These are phyloP conservation scores for Pseudotsuga menziesii DNA, from an alignment of 75 land plant species.

Conservation along the genomic window DNA sequence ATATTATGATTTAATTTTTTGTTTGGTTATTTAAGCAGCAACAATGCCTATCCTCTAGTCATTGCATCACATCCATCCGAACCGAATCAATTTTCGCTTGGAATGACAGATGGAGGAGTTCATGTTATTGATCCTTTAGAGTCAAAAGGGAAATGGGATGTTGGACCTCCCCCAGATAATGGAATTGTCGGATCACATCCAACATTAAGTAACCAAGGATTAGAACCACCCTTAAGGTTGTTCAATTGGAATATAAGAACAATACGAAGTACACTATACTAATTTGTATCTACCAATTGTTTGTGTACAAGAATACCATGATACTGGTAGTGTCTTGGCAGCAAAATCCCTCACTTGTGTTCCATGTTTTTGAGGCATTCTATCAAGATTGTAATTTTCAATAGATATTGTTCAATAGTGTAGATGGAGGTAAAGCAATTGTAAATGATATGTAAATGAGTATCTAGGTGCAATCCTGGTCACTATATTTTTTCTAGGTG, in stretches of 20 bases:
- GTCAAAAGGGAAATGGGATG: constrained; percentile 4
- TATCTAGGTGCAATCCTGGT: neutral
- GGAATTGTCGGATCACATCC: constrained; percentile 4
- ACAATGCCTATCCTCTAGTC: constrained; percentile 47
- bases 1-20: constrained; percentile 4
- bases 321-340: neutral
- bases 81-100: too few species aligned
- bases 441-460: too few species aligned
- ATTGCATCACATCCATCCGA: constrained; percentile 83
- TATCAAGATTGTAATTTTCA: neutral
- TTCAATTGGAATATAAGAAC: neutral
- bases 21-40: constrained; percentile 7
- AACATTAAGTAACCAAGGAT: constrained; percentile 4
- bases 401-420: neutral
- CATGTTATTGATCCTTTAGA: constrained; percentile 59
- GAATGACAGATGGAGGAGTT: constrained; percentile 75
- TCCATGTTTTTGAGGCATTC: neutral
- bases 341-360: too few species aligned
- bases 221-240: neutral
- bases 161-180: constrained; percentile 9
- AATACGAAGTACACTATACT: neutral
- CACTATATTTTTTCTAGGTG: too few species aligned
- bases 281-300: neutral
- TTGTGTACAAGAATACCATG: neutral
- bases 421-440: neutral